phyloP scores from a whole-genome alignment of 257 asterid genomes.

The Solanum clarkiae region DNA sequence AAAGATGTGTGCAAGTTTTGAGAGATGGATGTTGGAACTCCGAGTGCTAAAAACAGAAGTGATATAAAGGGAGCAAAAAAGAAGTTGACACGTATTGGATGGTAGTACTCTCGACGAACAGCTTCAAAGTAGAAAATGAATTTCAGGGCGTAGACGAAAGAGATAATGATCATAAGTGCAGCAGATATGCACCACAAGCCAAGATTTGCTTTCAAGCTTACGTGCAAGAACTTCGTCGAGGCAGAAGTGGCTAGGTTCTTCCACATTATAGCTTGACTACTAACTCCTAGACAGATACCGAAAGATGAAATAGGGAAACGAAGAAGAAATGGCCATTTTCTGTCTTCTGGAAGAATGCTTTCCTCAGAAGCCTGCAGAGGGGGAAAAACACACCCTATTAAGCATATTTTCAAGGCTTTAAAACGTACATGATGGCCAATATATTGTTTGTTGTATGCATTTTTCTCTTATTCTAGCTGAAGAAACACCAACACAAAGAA shows the following conservation, averaged over 20 bases:
- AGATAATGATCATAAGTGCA: constrained; percentile 26
- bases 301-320: constrained; percentile 67
- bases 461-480: background rate
- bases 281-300: constrained; percentile 73
- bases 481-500: background rate
- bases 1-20: constrained; percentile 19
- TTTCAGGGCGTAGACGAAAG: constrained; percentile 38
- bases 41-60: constrained; percentile 51
- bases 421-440: background rate
- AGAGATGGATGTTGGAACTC: constrained; percentile 40
- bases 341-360: constrained; percentile 59
- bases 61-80: constrained; percentile 85
- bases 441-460: background rate
- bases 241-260: constrained; percentile 45
- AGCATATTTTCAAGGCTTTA: background rate
- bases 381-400: background rate
- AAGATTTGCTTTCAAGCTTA: constrained; percentile 36
- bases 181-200: constrained; percentile 49
- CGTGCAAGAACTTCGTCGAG: constrained; percentile 48
- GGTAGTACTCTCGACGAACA: constrained; percentile 87
- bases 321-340: constrained; percentile 83
- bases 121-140: constrained; percentile 73
- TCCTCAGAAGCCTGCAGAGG: constrained; percentile 53
- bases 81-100: constrained; percentile 82
- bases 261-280: constrained; percentile 96